phyloP scores from a whole-genome alignment of 345 rosid genomes.

The sweet orange (Citrus sinensis) region DNA sequence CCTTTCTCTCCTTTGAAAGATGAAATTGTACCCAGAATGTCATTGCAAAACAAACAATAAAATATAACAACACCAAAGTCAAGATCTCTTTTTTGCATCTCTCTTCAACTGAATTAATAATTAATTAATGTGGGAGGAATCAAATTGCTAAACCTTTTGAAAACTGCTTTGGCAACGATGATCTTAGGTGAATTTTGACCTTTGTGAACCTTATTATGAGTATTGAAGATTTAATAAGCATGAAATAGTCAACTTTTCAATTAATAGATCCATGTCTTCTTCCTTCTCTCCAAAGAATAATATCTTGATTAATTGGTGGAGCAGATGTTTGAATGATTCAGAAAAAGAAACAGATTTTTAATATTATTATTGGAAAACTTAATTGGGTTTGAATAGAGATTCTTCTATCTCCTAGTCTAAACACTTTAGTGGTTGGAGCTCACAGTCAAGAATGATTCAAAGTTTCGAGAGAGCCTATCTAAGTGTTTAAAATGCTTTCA shows the following conservation, averaged over 20 bases:
- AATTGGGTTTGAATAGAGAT: neutral
- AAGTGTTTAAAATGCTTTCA: slow-evolving; percentile 2
- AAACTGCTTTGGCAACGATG: neutral
- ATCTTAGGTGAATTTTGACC: slow-evolving; percentile 15
- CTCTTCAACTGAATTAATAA: slow-evolving; percentile 5
- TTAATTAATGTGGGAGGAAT: slow-evolving; percentile 13
- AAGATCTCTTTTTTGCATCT: slow-evolving; percentile 5
- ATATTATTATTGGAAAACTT: neutral
- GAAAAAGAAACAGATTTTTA: neutral
- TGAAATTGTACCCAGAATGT: slow-evolving; percentile 4
- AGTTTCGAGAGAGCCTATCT: neutral
- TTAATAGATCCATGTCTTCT: neutral
- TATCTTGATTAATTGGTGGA: neutral
- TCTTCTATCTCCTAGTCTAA: neutral
- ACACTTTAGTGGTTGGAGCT: slow-evolving; percentile 16
- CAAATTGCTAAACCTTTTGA: slow-evolving; percentile 1
- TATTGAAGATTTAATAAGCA: neutral
- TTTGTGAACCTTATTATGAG: neutral
- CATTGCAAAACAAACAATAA: neutral
- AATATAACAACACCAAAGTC: neutral
- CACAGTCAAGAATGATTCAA: slow-evolving; percentile 17
- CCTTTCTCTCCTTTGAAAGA: neutral
- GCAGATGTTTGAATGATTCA: slow-evolving; percentile 16
- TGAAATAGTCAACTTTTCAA: slow-evolving; percentile 15
- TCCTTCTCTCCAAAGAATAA: slow-evolving; percentile 4